Evolutionary conservation across 768 basidiomycete species (phyloP).

Genomic region (Leccinum subtestaceum): DNA sequence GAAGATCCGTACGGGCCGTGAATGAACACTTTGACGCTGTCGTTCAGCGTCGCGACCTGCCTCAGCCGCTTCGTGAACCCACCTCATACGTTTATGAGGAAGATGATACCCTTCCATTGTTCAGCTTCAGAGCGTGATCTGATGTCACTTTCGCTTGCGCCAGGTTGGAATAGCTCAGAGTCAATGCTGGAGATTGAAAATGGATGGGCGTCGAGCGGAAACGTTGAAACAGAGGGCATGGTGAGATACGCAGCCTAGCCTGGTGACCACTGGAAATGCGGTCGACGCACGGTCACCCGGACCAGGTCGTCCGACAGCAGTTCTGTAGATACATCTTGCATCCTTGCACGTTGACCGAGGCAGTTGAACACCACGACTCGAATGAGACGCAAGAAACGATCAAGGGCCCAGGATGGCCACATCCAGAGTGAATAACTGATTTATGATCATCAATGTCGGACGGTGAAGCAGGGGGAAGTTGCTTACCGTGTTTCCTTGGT

Average conservation of each 20-base stretch:
- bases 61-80: constrained; percentile 58
- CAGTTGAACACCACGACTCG: constrained; percentile 46
- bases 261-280: constrained; percentile 49
- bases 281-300: constrained; percentile 44
- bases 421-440: constrained; percentile 26
- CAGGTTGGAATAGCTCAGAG: constrained; percentile 16
- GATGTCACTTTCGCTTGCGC: neutral
- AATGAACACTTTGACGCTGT: constrained; percentile 44
- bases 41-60: constrained; percentile 30
- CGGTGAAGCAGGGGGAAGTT: neutral
- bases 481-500: constrained; percentile 22
- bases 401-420: constrained; percentile 40
- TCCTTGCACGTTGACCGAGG: constrained; percentile 21
- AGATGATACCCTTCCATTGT: constrained; percentile 44
- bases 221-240: constrained; percentile 43
- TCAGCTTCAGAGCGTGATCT: neutral
- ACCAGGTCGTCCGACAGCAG: constrained; percentile 45
- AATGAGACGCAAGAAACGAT: constrained; percentile 46
- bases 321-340: constrained; percentile 40
- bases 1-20: constrained; percentile 59
- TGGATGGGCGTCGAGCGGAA: constrained; percentile 55
- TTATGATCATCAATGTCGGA: neutral
- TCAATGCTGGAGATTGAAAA: constrained; percentile 56
- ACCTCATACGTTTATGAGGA: constrained; percentile 56
- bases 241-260: constrained; percentile 56